Percentiles rank a stretch among this genome's conserved stretches.
phyloP scores from a whole-genome alignment of 2,329 filamentous ascomycete genomes.

The Teratosphaeria nubilosa region DNA sequence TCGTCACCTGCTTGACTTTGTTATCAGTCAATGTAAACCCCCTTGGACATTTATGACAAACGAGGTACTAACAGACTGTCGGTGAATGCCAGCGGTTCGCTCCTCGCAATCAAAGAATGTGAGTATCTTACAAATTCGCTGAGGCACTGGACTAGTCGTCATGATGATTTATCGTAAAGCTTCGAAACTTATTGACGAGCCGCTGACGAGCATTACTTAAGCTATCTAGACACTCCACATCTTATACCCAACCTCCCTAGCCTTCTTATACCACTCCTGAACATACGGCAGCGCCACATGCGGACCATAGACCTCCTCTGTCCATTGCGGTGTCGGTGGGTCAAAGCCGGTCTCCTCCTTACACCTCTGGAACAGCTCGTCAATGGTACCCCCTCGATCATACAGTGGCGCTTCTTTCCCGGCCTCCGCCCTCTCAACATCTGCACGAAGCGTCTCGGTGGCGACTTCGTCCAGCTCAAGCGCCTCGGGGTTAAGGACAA shows the following conservation, averaged over 20 bases:
- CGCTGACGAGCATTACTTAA: neutral
- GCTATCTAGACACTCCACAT: constrained; percentile 11
- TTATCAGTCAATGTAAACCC: no score
- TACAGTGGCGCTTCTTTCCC: constrained; percentile 13
- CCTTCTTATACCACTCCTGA: constrained; percentile 16
- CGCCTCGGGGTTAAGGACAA: constrained; percentile 12
- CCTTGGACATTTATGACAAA: no score
- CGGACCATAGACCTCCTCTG: constrained; percentile 17
- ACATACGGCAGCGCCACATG: constrained; percentile 18
- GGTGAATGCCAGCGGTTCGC: no score
- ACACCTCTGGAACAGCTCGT: constrained; percentile 13
- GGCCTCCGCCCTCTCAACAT: constrained; percentile 16
- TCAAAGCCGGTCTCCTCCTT: constrained; percentile 16
- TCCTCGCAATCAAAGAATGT: no score
- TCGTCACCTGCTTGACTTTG: no score
- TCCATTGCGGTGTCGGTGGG: constrained; percentile 15
- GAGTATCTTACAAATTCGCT: no score
- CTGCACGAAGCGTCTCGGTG: constrained; percentile 14
- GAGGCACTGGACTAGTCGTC: no score
- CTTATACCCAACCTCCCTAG: constrained; percentile 12
- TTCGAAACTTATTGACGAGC: no score
- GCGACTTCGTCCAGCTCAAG: constrained; percentile 12
- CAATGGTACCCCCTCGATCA: constrained; percentile 14
- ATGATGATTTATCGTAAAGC: no score
- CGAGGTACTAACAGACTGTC: no score